phyloP scores from a whole-genome alignment of 768 basidiomycete species.

The Leccinum longicurvipes region DNA sequence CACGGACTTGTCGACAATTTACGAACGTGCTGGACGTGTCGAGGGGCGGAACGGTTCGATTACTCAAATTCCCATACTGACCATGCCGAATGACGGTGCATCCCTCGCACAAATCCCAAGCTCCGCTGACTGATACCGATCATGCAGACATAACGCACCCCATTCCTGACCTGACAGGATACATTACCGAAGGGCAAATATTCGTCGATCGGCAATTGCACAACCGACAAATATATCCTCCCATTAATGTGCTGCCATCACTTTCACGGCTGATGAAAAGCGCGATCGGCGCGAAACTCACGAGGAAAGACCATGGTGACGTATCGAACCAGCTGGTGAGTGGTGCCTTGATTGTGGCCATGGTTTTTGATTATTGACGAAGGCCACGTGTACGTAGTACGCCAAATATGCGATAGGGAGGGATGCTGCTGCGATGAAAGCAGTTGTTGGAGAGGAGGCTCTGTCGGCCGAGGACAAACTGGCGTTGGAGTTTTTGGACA shows the following conservation, averaged over 20 bases:
- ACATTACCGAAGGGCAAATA: slow-evolving; percentile 99
- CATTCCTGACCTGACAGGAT: slow-evolving; percentile 98
- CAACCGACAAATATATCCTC: slow-evolving; percentile 97
- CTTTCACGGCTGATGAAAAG: slow-evolving; percentile 99
- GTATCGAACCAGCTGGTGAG: slow-evolving; percentile 97
- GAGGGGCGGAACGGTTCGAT: slow-evolving; percentile 98
- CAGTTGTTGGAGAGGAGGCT: slow-evolving; percentile 98
- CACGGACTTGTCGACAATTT: slow-evolving; percentile 98
- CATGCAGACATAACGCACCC: slow-evolving; percentile 97
- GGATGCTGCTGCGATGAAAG: slow-evolving; percentile 98
- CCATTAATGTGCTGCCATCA: slow-evolving; percentile 98
- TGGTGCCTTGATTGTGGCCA: slow-evolving; percentile 27
- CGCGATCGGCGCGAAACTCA: slow-evolving; percentile 96
- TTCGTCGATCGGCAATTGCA: slow-evolving; percentile 96
- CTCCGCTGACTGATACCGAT: slow-evolving; percentile 25
- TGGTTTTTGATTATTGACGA: slow-evolving; percentile 12
- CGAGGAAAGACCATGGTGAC: slow-evolving; percentile 97
- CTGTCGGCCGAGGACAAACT: slow-evolving; percentile 93
- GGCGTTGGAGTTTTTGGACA: slow-evolving; percentile 94
- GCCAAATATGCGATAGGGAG: slow-evolving; percentile 98
- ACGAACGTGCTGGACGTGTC: slow-evolving; percentile 98
- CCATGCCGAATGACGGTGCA: slow-evolving; percentile 99
- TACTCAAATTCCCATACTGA: slow-evolving; percentile 98
- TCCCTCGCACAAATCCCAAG: slow-evolving; percentile 18
- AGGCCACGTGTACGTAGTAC: slow-evolving; percentile 57